Evolutionary conservation across 2,329 filamentous ascomycete genomes (phyloP).

Genomic region (Alternaria sp.): DNA sequence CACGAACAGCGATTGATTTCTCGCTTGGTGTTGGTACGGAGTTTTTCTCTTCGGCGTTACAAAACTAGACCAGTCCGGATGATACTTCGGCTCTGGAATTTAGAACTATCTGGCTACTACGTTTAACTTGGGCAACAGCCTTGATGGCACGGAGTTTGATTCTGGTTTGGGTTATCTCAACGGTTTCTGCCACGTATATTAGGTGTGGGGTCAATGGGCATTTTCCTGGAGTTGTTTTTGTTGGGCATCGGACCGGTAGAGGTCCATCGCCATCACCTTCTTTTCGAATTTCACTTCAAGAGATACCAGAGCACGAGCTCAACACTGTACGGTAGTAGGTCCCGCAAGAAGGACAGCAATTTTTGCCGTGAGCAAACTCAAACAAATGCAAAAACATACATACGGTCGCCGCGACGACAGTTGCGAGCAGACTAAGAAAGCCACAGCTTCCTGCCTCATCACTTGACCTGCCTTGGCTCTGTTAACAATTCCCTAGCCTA

Average conservation of each 20-base stretch:
- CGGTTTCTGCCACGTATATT: slow-evolving; percentile 22
- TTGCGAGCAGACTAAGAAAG: slow-evolving; percentile 16
- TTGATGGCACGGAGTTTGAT: slow-evolving; percentile 43
- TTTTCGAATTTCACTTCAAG: slow-evolving; percentile 38
- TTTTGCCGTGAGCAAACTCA: slow-evolving; percentile 23
- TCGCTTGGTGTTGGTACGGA: slow-evolving; percentile 42
- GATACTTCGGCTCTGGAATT: slow-evolving; percentile 20
- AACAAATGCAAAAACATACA: slow-evolving; percentile 28
- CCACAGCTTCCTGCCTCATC: slow-evolving; percentile 2
- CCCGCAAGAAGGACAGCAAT: slow-evolving; percentile 31
- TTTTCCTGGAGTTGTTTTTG: slow-evolving; percentile 34
- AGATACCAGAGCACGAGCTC: slow-evolving; percentile 52
- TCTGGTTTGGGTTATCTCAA: slow-evolving; percentile 29
- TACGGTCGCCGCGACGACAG: slow-evolving; percentile 23
- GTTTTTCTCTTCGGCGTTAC: slow-evolving; percentile 38
- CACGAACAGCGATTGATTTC: slow-evolving; percentile 45
- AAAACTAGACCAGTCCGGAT: slow-evolving; percentile 43
- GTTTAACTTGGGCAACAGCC: slow-evolving; percentile 45
- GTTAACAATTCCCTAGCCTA: background rate
- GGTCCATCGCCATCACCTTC: slow-evolving; percentile 36
- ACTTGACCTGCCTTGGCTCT: slow-evolving; percentile 2
- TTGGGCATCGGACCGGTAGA: slow-evolving; percentile 23
- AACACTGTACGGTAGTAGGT: slow-evolving; percentile 47
- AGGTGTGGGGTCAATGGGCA: slow-evolving; percentile 26
- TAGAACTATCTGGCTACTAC: slow-evolving; percentile 41